phyloP scores from a whole-genome alignment of 2,329 filamentous ascomycete genomes.

The Ceratocystis albifundus region DNA sequence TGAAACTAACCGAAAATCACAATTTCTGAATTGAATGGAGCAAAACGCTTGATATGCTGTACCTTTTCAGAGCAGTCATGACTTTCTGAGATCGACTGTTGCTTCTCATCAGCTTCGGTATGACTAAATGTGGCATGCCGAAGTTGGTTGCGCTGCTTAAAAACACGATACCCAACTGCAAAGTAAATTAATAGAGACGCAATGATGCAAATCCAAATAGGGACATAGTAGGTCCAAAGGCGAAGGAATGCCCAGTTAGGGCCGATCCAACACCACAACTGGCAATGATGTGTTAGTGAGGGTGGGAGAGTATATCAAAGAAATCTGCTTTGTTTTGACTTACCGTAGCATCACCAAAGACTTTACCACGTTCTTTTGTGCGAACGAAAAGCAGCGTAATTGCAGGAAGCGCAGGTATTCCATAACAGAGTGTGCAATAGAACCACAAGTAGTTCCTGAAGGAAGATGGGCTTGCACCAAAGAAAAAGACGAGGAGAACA shows the following conservation, averaged over 20 bases:
- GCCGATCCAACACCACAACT: constrained; percentile 55
- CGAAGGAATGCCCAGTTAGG: constrained; percentile 43
- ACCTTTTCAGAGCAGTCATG: constrained; percentile 32
- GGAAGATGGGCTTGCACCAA: constrained; percentile 49
- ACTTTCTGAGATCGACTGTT: constrained; percentile 25
- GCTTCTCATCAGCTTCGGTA: constrained; percentile 25
- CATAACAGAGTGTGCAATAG: constrained; percentile 61
- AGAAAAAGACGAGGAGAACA: constrained; percentile 59
- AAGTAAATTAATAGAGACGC: constrained; percentile 45
- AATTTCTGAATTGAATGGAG: neutral
- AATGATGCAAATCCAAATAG: constrained; percentile 49
- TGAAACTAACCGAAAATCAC: neutral
- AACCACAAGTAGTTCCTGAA: constrained; percentile 62
- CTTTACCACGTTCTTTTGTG: constrained; percentile 30
- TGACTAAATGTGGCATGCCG: constrained; percentile 36
- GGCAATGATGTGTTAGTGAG: neutral
- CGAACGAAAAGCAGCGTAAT: constrained; percentile 51
- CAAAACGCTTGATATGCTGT: constrained; percentile 10
- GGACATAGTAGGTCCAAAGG: constrained; percentile 51
- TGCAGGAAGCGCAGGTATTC: constrained; percentile 56
- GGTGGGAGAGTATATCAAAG: neutral
- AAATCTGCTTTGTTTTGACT: constrained; percentile 25
- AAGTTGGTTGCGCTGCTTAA: constrained; percentile 45
- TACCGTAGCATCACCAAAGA: constrained; percentile 49
- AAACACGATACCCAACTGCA: constrained; percentile 48